Evolutionary conservation across 1,284 basidiomycete species (phyloP), one percentile per base, ranked within the genome.

Genomic region (Bondarzewia mesenterica): DNA sequence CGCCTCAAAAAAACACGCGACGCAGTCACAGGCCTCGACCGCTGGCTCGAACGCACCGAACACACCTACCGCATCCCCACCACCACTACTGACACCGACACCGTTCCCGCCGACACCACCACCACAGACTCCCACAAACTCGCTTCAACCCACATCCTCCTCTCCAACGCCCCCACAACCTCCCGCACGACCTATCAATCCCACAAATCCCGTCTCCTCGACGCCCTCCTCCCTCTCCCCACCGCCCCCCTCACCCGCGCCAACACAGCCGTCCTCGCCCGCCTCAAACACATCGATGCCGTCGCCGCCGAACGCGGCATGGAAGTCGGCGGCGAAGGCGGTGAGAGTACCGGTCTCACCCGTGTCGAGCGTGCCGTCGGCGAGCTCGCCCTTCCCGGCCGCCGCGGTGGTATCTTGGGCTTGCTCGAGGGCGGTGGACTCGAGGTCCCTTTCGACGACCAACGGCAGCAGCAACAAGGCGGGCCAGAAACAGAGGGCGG

Each of bases 261-360:
- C 7, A 79, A 73, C 50, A 58, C 60, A 20, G 66, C 67, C 2
- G 73, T 86, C 16, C 60, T 77, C 5, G 64, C 65, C 37, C 74
- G 82, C 37, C 61, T 86, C 51, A 70, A 68, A 57, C 70, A 69
- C 55, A 75, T 80, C 16, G 72, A 77, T 50, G 69, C 70, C 51
- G 63, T 70, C 50, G 69, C 71, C 3, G 68, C 69, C 29, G 63
- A 67, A 47, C 54, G 65, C 23, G 71, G 69, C 7, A 49, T 67
- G 45, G 65, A 69, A 56, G 66, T 71, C 8, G 67, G 72, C 21
- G 61, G 69, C 5, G 71, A 74, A 49, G 69, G 67, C 2, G 68
- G 67, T 4, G 70, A 66, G 27, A 61, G 67, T 52, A 71, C 71
- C 4, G 77, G 77, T 7, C 54, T 80, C 16, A 60, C 58, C n/a